Evolutionary conservation across 164 flowering plant species (phyloP), one percentile per base, ranked within the genome.

Genomic region (Paratinospora sagittata): DNA sequence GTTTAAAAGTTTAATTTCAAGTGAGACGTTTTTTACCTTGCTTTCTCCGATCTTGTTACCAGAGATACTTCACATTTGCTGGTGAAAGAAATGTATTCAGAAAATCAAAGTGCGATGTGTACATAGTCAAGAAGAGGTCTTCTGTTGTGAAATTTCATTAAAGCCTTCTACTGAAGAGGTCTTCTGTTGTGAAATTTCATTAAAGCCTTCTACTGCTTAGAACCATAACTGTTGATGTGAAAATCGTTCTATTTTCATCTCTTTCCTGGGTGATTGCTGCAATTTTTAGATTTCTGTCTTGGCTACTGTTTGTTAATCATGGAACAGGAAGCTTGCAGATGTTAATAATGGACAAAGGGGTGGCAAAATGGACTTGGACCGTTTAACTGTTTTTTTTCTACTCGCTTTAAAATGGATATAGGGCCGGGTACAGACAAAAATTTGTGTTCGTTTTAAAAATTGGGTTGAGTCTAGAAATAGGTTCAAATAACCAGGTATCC

Each of bases 61-160:
- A 14, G n/a, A 39, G 52, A 23, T 66, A 4, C 27, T 17, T n/a
- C 13, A 39, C 36, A 8, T 39, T 24, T 37, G 52, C 16, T n/a
- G 17, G 2, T 62, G 36, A 41, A 66, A n/a, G n/a, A n/a, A 66
- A 66, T 66, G 27, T 39, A 14, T 39, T 17, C 21, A 21, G 16
- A 39, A 39, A 24, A 27, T 41, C 24, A 66, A 39, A 11, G n/a
- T 66, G 27, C 41, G 68, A 66, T 41, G 39, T 66, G 68, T 66
- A 66, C 68, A 66, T 39, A 66, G 68, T 27, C 27, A 37, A 66
- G n/a, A n/a, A 37, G 49, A 4, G 36, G 30, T 34, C 4, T 26
- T 62, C 3, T 62, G 27, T 27, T 27, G 13, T 62, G 65, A 27
- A 30, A 62, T 62, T 62, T 62, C 36, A 62, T 26, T 12, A 8